These are phyloP conservation scores for Sporothrix mexicana DNA, from an alignment of 2,329 filamentous ascomycete species.

Conservation along the genomic window DNA sequence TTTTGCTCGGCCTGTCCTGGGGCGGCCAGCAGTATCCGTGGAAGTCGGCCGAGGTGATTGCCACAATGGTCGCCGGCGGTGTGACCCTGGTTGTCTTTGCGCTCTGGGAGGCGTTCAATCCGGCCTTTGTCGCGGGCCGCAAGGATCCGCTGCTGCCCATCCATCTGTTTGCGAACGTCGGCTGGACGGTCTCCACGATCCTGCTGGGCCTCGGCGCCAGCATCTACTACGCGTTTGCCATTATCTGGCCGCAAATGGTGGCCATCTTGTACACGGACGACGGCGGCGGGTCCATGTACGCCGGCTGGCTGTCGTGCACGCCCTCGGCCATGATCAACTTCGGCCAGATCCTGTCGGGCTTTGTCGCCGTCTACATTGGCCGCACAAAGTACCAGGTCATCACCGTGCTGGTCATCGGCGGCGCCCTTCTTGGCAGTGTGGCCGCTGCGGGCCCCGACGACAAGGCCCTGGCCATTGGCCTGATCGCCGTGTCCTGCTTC, in stretches of 20 bases:
- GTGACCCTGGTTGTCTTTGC: background rate
- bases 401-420: slow-evolving; percentile 40
- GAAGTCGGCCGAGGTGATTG: slow-evolving; percentile 44
- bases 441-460: slow-evolving; percentile 43
- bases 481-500: slow-evolving; percentile 44
- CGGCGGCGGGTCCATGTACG: slow-evolving; percentile 37
- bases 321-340: slow-evolving; percentile 42
- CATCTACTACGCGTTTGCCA: slow-evolving; percentile 48
- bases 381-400: slow-evolving; percentile 45
- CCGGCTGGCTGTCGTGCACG: slow-evolving; percentile 41
- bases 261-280: slow-evolving; percentile 43
- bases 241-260: slow-evolving; percentile 48
- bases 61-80: slow-evolving; percentile 37
- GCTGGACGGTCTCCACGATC: slow-evolving; percentile 44
- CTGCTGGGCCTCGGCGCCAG: slow-evolving; percentile 45
- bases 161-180: slow-evolving; percentile 45
- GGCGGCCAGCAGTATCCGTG: slow-evolving; percentile 45
- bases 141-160: slow-evolving; percentile 48
- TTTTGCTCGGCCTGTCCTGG: slow-evolving; percentile 45
- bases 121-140: slow-evolving; percentile 33
- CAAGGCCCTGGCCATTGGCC: slow-evolving; percentile 39
- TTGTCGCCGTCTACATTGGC: slow-evolving; percentile 41
- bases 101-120: slow-evolving; percentile 32
- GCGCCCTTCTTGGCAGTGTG: slow-evolving; percentile 43
- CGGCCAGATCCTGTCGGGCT: slow-evolving; percentile 41